Conservation (phyloP, 2,329 filamentous ascomycete species). For the Sporothrix pseudoabietina region DNA sequence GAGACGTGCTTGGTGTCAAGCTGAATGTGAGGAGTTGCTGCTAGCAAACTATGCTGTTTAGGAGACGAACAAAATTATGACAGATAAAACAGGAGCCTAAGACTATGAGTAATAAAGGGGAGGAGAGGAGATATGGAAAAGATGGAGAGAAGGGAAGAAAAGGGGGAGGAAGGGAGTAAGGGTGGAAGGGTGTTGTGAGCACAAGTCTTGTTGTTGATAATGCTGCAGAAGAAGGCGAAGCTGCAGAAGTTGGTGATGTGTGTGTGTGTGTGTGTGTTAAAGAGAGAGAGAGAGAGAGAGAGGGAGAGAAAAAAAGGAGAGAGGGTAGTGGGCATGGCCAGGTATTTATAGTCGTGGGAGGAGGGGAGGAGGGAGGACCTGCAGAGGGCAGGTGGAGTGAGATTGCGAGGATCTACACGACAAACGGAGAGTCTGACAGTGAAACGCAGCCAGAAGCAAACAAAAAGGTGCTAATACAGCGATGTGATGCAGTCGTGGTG, state of each 20-base stretch:
- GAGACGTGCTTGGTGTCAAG: neutral
- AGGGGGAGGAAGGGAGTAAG: neutral
- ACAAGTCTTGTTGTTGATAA: neutral
- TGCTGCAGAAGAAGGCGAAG: neutral
- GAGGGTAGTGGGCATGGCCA: neutral
- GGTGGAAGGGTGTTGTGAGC: neutral
- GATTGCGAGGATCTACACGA: neutral
- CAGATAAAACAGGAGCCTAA: neutral
- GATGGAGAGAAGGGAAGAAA: neutral
- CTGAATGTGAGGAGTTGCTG: neutral
- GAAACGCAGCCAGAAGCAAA: neutral
- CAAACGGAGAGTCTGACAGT: neutral
- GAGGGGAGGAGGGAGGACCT: neutral
- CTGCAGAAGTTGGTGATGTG: neutral
- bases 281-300: neutral
- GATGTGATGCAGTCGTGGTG: neutral
- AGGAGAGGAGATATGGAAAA: neutral
- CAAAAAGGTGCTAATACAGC: neutral
- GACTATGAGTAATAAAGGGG: neutral
- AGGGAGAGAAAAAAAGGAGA: neutral
- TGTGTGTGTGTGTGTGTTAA: neutral
- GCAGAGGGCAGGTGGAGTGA: neutral
- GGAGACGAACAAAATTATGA: neutral
- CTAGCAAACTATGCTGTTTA: neutral
- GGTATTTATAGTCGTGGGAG: conserved; percentile 23